Base-by-base conservation (phyloP, 2,329 filamentous ascomycete species). In the Trichoderma polysporum region DNA sequence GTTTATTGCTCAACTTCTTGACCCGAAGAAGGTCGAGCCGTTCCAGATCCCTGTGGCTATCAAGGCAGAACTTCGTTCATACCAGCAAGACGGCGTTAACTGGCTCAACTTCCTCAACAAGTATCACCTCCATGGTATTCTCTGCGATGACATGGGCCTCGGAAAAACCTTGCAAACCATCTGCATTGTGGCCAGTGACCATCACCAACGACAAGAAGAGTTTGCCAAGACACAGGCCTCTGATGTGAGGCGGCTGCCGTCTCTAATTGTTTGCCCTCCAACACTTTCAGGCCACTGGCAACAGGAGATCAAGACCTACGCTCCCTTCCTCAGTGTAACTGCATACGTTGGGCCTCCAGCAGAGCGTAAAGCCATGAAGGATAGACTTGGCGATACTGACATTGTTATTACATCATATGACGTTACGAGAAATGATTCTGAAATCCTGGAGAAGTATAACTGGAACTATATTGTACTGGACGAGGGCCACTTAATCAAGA, bases 401-500 rank as follows among this genome's bases (percentile, higher is more conserved):
- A 90, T 99, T 67, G 93, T 99, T 57, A 92, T 99, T 69, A 99
- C 96, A 0, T 98, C 94, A 0, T 99, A 99, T 75, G 96, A 99
- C 77, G 95, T 99, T 58, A 97, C 94, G 76, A 90, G 96, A 61
- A 99, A 99, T 71, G 95, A 99, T 75, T 88, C 90, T n/a, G 93
- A 97, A 9, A 78, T 94, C 4, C 85, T 99, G 37, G 87, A 88
- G 53, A 88, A 92, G 64, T 88, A 95, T 75, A 95, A 87, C 71
- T 99, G 94, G 93, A 99, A 99, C 76, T 99, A 99, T 76, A 91
- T 95, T 66, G 94, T 99, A 4, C 87, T 99, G 8, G 95, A 99
- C 74, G 95, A 99, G 81, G 95, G 96, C 2, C 95, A 99, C 81
- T 81, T 99, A 70, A 99, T 99, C 84, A 99, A 99, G 84, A 99